phyloP scores from a whole-genome alignment of 257 asterid genomes.

The Plectranthus barbatus region DNA sequence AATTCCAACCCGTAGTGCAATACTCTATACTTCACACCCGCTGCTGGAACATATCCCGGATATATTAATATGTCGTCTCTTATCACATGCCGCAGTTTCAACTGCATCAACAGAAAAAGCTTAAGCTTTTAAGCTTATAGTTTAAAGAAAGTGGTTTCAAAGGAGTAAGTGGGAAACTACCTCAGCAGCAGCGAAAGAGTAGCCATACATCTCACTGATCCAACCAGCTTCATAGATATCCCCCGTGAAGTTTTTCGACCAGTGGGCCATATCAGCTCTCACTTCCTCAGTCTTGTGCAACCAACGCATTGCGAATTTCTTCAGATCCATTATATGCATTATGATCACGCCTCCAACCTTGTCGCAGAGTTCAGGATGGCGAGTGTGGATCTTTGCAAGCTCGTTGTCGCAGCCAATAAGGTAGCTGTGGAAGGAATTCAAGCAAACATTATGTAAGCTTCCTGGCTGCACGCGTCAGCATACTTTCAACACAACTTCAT shows the following conservation, averaged over 20 bases:
- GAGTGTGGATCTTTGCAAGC: conserved; percentile 85
- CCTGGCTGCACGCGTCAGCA: neutral
- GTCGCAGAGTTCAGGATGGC: conserved; percentile 76
- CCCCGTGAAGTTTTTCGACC: conserved; percentile 82
- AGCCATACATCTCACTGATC: conserved; percentile 99
- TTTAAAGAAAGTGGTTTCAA: neutral
- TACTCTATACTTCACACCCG: conserved; percentile 68
- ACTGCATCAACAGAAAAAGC: conserved; percentile 33
- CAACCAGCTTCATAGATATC: conserved; percentile 94
- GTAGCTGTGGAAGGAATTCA: conserved; percentile 38
- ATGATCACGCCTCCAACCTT: conserved; percentile 97
- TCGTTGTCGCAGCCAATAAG: conserved; percentile 93
- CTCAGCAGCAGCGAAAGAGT: conserved; percentile 98
- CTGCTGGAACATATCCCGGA: conserved; percentile 77
- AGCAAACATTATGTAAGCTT: neutral
- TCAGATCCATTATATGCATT: conserved; percentile 74
- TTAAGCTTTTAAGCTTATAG: neutral
- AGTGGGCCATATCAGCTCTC: conserved; percentile 77
- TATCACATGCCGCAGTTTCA: conserved; percentile 66
- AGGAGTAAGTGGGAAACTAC: conserved; percentile 21
- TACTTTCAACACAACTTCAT: no score
- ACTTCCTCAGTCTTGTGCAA: conserved; percentile 96
- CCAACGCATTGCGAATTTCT: conserved; percentile 76
- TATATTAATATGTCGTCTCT: conserved; percentile 70
- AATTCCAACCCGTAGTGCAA: conserved; percentile 89